Conservation (phyloP, 2,329 filamentous ascomycete species). For the Huntiella omanensis region DNA sequence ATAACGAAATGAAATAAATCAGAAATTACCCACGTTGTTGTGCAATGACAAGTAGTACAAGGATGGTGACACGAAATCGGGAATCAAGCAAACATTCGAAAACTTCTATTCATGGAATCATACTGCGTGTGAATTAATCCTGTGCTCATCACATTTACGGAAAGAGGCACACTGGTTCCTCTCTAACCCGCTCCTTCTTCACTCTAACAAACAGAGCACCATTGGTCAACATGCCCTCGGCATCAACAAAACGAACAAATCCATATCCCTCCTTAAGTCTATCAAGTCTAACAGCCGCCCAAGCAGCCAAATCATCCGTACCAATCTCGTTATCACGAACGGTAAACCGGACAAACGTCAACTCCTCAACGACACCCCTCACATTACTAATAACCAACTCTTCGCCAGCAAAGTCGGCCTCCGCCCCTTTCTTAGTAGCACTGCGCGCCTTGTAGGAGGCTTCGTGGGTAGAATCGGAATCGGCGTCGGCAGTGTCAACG, state of each 20-base stretch:
- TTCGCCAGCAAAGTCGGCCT: constrained; percentile 44
- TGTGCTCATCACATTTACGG: background rate
- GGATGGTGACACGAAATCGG: no score
- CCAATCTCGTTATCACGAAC: constrained; percentile 73
- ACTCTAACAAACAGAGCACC: constrained; percentile 60
- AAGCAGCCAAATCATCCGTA: constrained; percentile 61
- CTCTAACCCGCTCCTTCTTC: constrained; percentile 31
- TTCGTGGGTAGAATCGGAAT: constrained; percentile 18
- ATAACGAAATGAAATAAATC: no score
- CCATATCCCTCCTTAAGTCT: constrained; percentile 57
- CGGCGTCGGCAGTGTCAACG: constrained; percentile 12
- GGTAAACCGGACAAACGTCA: constrained; percentile 65
- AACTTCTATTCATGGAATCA: no score
- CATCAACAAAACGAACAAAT: constrained; percentile 58
- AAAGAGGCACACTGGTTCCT: background rate
- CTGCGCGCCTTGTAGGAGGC: constrained; percentile 40
- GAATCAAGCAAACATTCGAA: no score
- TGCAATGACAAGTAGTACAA: background rate
- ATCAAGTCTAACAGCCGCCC: constrained; percentile 78
- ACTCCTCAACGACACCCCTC: constrained; percentile 41
- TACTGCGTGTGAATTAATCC: background rate
- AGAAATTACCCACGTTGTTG: background rate
- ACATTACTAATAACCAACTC: constrained; percentile 36
- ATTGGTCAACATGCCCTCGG: constrained; percentile 42
- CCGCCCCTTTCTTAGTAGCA: constrained; percentile 34